A percentile compares a stretch with the other conserved stretches of the same genome.
These are phyloP conservation scores for Entomortierella lignicola DNA, from an alignment of 192 early-diverging fungal species.

Conservation along the genomic window DNA sequence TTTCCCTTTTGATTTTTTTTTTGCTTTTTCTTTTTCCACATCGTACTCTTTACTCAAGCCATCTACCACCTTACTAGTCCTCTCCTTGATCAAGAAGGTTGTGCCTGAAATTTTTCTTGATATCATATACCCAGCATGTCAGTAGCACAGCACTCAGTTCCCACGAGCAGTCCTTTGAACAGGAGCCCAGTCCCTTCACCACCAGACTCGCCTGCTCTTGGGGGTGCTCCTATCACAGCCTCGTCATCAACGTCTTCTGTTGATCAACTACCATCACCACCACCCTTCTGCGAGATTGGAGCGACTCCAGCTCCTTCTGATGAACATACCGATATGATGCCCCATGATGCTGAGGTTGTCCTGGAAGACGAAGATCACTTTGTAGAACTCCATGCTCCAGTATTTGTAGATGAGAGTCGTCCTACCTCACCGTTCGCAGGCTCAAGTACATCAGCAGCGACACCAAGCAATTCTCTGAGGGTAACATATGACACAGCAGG, in stretches of 20 bases:
- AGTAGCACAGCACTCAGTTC: conserved; percentile 5
- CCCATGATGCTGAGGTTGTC: conserved; percentile 6
- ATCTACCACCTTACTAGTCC: background rate
- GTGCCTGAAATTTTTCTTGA: background rate
- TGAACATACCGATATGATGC: conserved; percentile 15
- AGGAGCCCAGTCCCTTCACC: background rate
- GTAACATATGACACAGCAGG: background rate
- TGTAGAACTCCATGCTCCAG: background rate
- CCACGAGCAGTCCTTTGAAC: background rate
- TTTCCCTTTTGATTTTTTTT: too few species aligned
- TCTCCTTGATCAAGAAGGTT: conserved; percentile 2
- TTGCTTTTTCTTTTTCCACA: too few species aligned
- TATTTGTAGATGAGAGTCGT: background rate
- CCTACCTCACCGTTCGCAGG: background rate
- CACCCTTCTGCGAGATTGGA: background rate
- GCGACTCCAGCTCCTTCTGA: conserved; percentile 11
- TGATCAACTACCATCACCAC: background rate
- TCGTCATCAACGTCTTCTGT: conserved; percentile 9
- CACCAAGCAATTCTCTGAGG: too few species aligned
- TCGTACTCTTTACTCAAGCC: background rate
- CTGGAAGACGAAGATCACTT: conserved; percentile 27
- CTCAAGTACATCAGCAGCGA: conserved; percentile 1
- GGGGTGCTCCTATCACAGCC: background rate
- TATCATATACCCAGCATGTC: conserved; percentile 1
- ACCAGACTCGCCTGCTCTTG: background rate